Base-by-base conservation (phyloP, 495 filamentous ascomycete species). In the Aspergillus wentii region DNA sequence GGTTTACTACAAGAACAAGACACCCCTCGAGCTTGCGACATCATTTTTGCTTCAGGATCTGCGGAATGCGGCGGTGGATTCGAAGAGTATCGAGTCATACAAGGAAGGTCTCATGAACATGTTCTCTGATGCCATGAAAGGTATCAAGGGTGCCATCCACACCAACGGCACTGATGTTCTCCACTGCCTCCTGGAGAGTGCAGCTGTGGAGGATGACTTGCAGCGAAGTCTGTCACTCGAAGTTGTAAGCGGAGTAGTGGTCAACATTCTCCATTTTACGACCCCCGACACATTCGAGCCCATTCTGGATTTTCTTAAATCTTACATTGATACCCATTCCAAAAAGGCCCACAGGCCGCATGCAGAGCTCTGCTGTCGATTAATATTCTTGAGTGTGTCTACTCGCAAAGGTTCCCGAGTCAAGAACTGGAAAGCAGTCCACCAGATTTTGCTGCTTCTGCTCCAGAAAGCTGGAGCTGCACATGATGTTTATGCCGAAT, bases 51-150 rank as follows among this genome's bases (percentile, higher is more conserved):
- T 84, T 29, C 62, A 75, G 16, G 86, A 94, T 52, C 62, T 94
- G 18, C 58, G 70, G 18, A 68, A 72, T 30, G 53, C 69, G 17
- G 66, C 58, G 10, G 62, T 61, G 3, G 74, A 73, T 26, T 68
- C 74, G 17, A 69, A 81, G 29, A 60, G 59, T 36, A 47, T 66
- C 13, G 58, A 66, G 8, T 49, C 51, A 8, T 95, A 95, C 51
- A 81, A 81, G 43, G 79, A 89, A 53, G 94, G 94, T 25, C 58
- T 96, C 17, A 95, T 94, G 85, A 82, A 76, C 15, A 81, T 97
- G 66, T 87, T 95, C 48, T 78, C 83, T 1, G 92, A 95, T 60
- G 79, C 91, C 9, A 82, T 88, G 43, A 91, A 91, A 56, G 85
- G 89, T 18, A 74, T 89, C 26, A 86, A 90, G 30, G 54, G 79